Base-by-base conservation (phyloP, 2,329 filamentous ascomycete genomes). In the Exophiala oligosperma region DNA sequence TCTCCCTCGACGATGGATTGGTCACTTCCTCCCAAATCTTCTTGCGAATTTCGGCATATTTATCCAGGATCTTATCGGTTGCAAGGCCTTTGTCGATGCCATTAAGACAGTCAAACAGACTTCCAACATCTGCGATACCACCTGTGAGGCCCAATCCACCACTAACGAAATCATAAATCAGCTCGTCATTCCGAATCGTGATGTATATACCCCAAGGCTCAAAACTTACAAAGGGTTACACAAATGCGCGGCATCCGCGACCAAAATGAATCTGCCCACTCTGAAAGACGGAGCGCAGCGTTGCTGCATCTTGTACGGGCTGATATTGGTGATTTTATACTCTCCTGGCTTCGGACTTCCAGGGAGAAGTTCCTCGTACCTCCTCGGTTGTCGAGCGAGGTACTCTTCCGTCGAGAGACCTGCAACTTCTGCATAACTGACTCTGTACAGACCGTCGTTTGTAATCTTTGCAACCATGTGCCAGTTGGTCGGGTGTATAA, bases 121-220 rank as follows among this genome's bases (percentile, higher is more conserved):
- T 83, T 11, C 83, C 84, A 1, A 85, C 78, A 63, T 87, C 85
- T 14, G 84, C 81, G 52, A 88, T 83, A 0, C 85, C 85, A 3
- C 84, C 84, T 0, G 83, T 86, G 51, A 87, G 79, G 1, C 84
- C 84, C 11, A 86, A 73, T 0, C 84, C 84, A 48, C 84, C 84
- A 70, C 79, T 79, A 17, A 49, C 76, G 66, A 79, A 81, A 5
- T 5, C 9, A 2, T 4, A n/a, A 17, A 23, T 46, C 21, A 46
- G 41, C 41, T 81, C 12, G 37, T 12, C 37, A 17, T 40, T 40
- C 37, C 37, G 37, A 40, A 28, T 28, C 26, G 7, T 28, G 26
- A 28, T 28, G 26, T 28, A 28, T 28, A 17, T 17, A 17, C 17
- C 17, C 17, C 26, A 28, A 28, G 7, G 7, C 4, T 28, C 26